A percentile compares a stretch with the other conserved stretches of the same genome.
phyloP scores from a whole-genome alignment of 306 rosid species.

The Medicago truncatula region MtrunA17r5.0-ANR NC_053049.1:42760501-42761000 shows the following conservation, averaged over 20 bases:
- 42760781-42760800: conserved; percentile 10
- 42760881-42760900: too few species aligned
- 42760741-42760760: conserved; percentile 6
- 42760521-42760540: conserved; percentile 34
- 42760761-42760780: conserved; percentile 3
- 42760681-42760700: conserved; percentile 14
- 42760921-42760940: too few species aligned
- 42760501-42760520: conserved; percentile 6
- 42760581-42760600: conserved; percentile 22
- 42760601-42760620: conserved; percentile 14
- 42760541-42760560: conserved; percentile 23
- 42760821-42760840: conserved; percentile 37
- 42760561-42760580: conserved; percentile 7
- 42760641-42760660: not conserved
- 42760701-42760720: conserved; percentile 9
- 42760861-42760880: conserved; percentile 13
- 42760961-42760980: too few species aligned
- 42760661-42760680: conserved; percentile 9
- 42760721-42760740: conserved; percentile 18
- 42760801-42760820: conserved; percentile 24
- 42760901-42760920: too few species aligned
- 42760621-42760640: conserved; percentile 9
- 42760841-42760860: conserved; percentile 17
- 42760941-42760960: too few species aligned
- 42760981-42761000: too few species aligned